These are phyloP conservation scores for Epichloe hybrida DNA, from an alignment of 2,329 filamentous ascomycete genomes.

Conservation along the genomic window DNA sequence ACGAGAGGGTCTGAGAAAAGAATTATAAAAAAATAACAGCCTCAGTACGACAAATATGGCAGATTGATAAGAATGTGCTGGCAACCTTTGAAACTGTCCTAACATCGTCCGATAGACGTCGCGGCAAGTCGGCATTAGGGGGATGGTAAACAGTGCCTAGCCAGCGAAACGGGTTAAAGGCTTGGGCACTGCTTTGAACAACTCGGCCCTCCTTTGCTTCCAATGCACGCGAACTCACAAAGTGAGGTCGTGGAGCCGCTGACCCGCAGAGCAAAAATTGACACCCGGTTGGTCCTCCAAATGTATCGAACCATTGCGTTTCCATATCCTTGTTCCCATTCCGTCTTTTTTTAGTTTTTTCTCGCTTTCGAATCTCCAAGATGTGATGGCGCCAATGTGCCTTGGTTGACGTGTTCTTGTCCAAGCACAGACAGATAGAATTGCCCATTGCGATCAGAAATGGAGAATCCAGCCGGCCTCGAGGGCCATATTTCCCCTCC, in stretches of 20 bases:
- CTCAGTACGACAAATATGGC: neutral
- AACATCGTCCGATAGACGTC: conserved; percentile 1
- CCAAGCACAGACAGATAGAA: conserved; percentile 4
- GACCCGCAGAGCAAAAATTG: conserved; percentile 10
- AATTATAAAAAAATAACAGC: neutral
- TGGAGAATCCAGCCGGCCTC: conserved; percentile 2
- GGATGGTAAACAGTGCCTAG: conserved; percentile 3
- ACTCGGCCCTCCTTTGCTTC: neutral
- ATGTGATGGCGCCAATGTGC: conserved; percentile 18
- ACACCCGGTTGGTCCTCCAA: conserved; percentile 9
- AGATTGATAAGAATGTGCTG: neutral
- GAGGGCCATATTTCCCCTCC: neutral
- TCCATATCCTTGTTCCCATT: conserved; percentile 10
- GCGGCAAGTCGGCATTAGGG: neutral
- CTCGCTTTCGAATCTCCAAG: conserved; percentile 18
- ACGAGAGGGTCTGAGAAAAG: neutral
- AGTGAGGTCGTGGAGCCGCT: conserved; percentile 1
- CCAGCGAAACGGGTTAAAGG: neutral
- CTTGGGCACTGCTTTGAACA: neutral
- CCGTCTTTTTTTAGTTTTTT: conserved; percentile 13
- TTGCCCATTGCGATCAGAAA: conserved; percentile 5
- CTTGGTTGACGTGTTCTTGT: conserved; percentile 11
- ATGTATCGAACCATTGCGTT: neutral
- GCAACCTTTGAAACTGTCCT: conserved; percentile 6
- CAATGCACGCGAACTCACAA: neutral